A percentile compares a stretch with the other conserved stretches of the same genome.
Evolutionary conservation across 2,329 filamentous ascomycete genomes (phyloP).

Genomic region (Fusarium marasasianum): DNA sequence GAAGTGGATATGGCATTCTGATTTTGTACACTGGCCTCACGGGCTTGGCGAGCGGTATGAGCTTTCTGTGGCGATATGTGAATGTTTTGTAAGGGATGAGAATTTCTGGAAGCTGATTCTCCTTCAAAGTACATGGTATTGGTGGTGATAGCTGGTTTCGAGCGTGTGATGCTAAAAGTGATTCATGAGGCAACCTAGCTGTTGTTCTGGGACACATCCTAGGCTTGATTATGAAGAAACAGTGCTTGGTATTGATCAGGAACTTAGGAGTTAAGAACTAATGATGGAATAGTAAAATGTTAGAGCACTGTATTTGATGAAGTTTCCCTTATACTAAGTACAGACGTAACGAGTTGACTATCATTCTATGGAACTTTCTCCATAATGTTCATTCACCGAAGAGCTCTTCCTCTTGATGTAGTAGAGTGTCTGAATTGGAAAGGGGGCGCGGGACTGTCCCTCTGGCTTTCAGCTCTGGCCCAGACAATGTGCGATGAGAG

Average conservation of each 20-base stretch:
- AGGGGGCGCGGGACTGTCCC: neutral
- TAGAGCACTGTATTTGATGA: neutral
- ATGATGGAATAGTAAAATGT: neutral
- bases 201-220: neutral
- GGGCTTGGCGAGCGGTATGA: constrained; percentile 27
- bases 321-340: neutral
- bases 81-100: constrained; percentile 7
- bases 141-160: neutral
- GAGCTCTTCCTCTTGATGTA: neutral
- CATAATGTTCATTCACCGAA: neutral
- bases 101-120: neutral
- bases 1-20: constrained; percentile 61
- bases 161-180: neutral
- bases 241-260: neutral
- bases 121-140: neutral
- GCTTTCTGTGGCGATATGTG: constrained; percentile 25
- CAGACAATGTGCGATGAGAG: neutral
- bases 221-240: neutral
- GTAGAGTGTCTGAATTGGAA: neutral
- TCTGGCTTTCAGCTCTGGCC: neutral
- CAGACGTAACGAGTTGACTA: neutral
- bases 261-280: neutral
- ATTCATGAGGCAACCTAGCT: neutral
- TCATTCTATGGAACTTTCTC: neutral
- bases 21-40: constrained; percentile 63